Evolutionary conservation across 148 eudicot genomes (phyloP).

Genomic region (Vaccinium darrowii): DNA sequence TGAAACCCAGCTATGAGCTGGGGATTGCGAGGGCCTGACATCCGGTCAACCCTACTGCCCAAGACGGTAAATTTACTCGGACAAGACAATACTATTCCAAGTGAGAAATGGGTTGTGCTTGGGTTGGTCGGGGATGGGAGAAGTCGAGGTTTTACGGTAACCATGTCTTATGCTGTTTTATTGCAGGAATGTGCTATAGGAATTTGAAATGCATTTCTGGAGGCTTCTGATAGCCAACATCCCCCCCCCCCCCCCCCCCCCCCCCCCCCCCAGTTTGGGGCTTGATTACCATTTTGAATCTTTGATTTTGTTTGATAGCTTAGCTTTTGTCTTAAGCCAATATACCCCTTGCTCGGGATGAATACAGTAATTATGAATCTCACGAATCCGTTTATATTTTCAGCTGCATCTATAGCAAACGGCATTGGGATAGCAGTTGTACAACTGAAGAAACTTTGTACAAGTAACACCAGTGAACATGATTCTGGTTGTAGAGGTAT

Average conservation of each 20-base stretch:
- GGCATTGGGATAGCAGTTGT: background rate
- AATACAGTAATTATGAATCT: background rate
- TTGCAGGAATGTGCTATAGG: background rate
- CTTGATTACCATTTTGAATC: background rate
- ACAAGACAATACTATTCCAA: background rate
- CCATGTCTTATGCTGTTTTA: background rate
- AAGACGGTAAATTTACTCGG: background rate
- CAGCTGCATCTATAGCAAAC: background rate
- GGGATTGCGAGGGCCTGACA: too few relatives aligned
- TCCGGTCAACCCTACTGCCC: too few relatives aligned
- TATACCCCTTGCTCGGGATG: background rate
- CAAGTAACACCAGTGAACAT: background rate
- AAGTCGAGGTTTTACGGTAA: background rate
- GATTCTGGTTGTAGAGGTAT: constrained; percentile 7
- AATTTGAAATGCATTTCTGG: background rate
- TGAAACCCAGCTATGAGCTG: background rate
- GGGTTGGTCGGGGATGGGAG: background rate
- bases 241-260: too few relatives aligned
- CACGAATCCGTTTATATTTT: background rate
- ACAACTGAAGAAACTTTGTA: background rate
- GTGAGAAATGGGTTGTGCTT: background rate
- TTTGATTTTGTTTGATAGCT: background rate
- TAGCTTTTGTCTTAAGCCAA: background rate
- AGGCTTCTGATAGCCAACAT: background rate
- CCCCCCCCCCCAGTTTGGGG: background rate